These are phyloP conservation scores for Didymella lethalis DNA, from an alignment of 2,329 filamentous ascomycete species.

Conservation along the genomic window DNA sequence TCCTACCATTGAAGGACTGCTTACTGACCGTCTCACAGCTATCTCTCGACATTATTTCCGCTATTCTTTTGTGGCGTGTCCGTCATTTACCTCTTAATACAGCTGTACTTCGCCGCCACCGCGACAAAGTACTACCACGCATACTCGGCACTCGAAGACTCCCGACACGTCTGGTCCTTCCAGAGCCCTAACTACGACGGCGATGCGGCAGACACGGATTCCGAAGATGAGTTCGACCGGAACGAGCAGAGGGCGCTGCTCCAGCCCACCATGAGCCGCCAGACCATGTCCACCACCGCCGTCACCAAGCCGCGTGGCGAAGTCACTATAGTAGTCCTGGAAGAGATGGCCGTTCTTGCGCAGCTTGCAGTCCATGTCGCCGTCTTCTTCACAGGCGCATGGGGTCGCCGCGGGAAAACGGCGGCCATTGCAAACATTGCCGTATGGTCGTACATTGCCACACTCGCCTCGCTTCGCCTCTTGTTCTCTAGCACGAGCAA, in stretches of 20 bases:
- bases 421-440: slow-evolving; percentile 72
- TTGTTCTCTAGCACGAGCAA: slow-evolving; percentile 66
- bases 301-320: slow-evolving; percentile 80
- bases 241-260: slow-evolving; percentile 63
- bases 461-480: slow-evolving; percentile 76
- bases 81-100: slow-evolving; percentile 68
- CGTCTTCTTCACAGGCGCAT: slow-evolving; percentile 68
- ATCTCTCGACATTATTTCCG: slow-evolving; percentile 81
- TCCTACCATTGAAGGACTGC: not conserved
- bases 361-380: slow-evolving; percentile 74
- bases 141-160: slow-evolving; percentile 65
- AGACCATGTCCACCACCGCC: slow-evolving; percentile 65
- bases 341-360: slow-evolving; percentile 76
- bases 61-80: slow-evolving; percentile 75
- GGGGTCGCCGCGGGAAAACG: slow-evolving; percentile 64
- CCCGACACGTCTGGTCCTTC: slow-evolving; percentile 51
- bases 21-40: slow-evolving; percentile 60
- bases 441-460: slow-evolving; percentile 81
- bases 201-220: slow-evolving; percentile 54
- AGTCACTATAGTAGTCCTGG: slow-evolving; percentile 72
- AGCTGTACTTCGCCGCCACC: slow-evolving; percentile 63
- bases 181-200: slow-evolving; percentile 41
- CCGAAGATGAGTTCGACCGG: slow-evolving; percentile 68
- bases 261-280: slow-evolving; percentile 60
- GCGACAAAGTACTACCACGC: slow-evolving; percentile 62